Evolutionary conservation across 1,284 basidiomycete genomes (phyloP), one percentile per base, ranked within the genome.

Genomic region (Pseudozyma hubeiensis): DNA sequence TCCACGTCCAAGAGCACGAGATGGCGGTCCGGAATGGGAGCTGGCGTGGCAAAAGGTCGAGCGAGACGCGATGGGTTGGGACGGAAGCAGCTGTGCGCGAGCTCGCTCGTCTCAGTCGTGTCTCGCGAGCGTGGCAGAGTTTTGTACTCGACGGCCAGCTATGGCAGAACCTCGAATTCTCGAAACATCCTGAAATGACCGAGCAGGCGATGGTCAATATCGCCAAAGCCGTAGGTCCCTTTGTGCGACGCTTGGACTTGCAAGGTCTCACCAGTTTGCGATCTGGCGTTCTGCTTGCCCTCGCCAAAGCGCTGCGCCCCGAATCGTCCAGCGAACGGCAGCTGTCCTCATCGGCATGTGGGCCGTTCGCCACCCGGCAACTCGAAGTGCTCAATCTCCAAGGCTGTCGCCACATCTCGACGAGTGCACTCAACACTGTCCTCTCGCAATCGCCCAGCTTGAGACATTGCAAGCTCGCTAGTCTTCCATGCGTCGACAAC

Each of bases 81-180:
- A 35, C 43, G 10, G 64, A 75, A 19, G 64, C 61, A 13, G 73
- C 61, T 10, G 48, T 71, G 7, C 56, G 73, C n/a, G 64, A 75
- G 29, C 68, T 75, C 4, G 68, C 60, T 16, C 53, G 73, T 47
- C 59, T 75, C 17, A 63, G 57, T 17, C 81, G 95, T 92, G 93
- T 97, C 1, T 95, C 91, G 17, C 91, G 89, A 81, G 81, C 87
- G 4, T 97, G 94, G 93, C 89, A 88, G 54, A 82, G 86, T 7
- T 89, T 95, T 34, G 90, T 91, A 47, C 90, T 91, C 71, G 94
- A 97, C 82, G 94, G 94, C 8, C 91, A 94, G 81, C 87, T 96
- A 16, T 97, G 94, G 94, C 82, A 87, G 31, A 43, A 51, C 34
- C 54, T 75, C 14, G 63, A 69, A 76, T 87, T 92, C 40, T 87